Evolutionary conservation across 108 stramenopile genomes (phyloP).

Genomic region (Pseudonitzschia delicatissima): DNA sequence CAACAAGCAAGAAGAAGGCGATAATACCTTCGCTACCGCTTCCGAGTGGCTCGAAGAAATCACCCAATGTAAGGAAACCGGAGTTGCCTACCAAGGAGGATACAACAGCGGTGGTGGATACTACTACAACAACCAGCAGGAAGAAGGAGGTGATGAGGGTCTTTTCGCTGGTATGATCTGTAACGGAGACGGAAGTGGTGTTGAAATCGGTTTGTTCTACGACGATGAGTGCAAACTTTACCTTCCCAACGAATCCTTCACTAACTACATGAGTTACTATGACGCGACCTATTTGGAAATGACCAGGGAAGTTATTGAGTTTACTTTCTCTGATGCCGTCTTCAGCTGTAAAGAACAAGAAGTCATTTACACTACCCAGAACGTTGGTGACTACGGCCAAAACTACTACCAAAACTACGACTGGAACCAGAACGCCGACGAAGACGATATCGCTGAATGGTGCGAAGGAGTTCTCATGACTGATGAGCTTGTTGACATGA

Average conservation of each 20-base stretch:
- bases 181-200: conserved; percentile 60
- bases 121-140: conserved; percentile 9
- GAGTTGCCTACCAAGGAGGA: conserved; percentile 46
- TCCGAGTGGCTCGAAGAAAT: conserved; percentile 17
- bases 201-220: conserved; percentile 66
- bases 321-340: conserved; percentile 31
- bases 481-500: background rate
- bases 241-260: conserved; percentile 13
- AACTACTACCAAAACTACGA: conserved; percentile 26
- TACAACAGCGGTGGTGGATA: conserved; percentile 8
- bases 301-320: conserved; percentile 35
- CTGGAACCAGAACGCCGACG: conserved; percentile 10
- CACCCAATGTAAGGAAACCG: conserved; percentile 12
- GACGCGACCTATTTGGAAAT: conserved; percentile 22
- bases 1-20: conserved; percentile 13
- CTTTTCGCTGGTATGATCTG: conserved; percentile 62
- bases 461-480: background rate
- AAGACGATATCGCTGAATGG: conserved; percentile 27
- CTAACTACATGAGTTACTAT: conserved; percentile 18
- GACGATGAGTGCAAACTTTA: conserved; percentile 64
- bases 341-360: conserved; percentile 31
- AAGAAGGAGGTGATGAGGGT: conserved; percentile 10
- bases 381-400: conserved; percentile 18
- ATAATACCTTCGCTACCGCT: conserved; percentile 5
- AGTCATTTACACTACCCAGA: conserved; percentile 21